phyloP scores from a whole-genome alignment of 805 yeast genomes.

The Nakazawaea holstii region DNA sequence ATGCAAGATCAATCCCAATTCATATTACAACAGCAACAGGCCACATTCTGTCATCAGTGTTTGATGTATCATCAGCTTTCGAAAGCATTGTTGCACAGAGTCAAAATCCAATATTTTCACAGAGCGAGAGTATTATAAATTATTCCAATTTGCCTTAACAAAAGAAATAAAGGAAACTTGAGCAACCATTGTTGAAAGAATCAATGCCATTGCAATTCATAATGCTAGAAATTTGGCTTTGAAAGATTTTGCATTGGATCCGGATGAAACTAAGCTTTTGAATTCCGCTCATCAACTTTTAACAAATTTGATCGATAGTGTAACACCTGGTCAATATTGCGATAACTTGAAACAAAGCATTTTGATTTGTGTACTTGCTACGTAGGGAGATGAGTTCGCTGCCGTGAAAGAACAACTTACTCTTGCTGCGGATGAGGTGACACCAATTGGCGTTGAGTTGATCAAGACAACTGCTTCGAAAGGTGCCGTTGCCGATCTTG shows the following conservation, averaged over 20 bases:
- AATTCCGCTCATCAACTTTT: conserved; percentile 77
- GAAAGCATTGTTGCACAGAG: conserved; percentile 69
- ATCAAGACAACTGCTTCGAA: conserved; percentile 89
- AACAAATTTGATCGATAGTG: conserved; percentile 70
- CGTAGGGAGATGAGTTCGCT: conserved; percentile 29
- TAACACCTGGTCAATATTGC: conserved; percentile 83
- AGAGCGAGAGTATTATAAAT: conserved; percentile 51
- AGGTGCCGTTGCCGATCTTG: conserved; percentile 70
- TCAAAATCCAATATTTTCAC: conserved; percentile 50
- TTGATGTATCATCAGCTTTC: conserved; percentile 35
- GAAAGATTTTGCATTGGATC: conserved; percentile 91
- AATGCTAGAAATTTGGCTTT: conserved; percentile 78
- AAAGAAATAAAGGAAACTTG: conserved; percentile 86
- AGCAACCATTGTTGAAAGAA: conserved; percentile 85
- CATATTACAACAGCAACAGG: conserved; percentile 20
- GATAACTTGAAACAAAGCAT: conserved; percentile 82
- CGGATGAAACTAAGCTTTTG: conserved; percentile 74
- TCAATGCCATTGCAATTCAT: conserved; percentile 82
- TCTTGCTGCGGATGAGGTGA: conserved; percentile 79
- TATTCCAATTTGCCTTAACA: conserved; percentile 78
- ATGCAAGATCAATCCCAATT: conserved; percentile 29
- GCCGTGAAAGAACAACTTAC: conserved; percentile 63
- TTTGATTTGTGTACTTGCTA: conserved; percentile 27
- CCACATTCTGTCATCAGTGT: conserved; percentile 3
- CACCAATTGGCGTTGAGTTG: conserved; percentile 72